These are phyloP conservation scores for Trametopsis cervina DNA, from an alignment of 768 basidiomycete species.

Conservation along the genomic window DNA sequence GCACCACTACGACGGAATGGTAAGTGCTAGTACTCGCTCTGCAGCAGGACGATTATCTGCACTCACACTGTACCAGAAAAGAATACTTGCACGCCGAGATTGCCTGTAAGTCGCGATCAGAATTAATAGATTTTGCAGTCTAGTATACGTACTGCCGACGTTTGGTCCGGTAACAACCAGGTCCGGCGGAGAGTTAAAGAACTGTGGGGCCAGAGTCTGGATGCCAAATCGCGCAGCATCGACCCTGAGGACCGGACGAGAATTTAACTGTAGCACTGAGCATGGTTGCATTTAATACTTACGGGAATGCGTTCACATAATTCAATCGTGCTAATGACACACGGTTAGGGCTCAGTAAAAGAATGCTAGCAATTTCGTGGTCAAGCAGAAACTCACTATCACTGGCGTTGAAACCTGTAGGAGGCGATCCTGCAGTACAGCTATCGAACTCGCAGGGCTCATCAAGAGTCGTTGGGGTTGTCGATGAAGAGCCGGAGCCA, in stretches of 20 bases:
- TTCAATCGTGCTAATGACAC: conserved; percentile 27
- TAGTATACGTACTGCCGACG: conserved; percentile 1
- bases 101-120: conserved; percentile 9
- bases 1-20: conserved; percentile 31
- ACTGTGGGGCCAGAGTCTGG: conserved; percentile 8
- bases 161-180: conserved; percentile 14
- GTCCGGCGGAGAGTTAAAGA: conserved; percentile 5
- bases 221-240: conserved; percentile 7
- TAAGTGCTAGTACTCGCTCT: too few relatives aligned
- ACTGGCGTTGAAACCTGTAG: conserved; percentile 33
- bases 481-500: conserved; percentile 37
- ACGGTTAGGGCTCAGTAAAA: neutral
- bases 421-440: conserved; percentile 35
- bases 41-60: too few relatives aligned
- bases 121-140: neutral
- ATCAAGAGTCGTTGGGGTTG: conserved; percentile 25
- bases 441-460: conserved; percentile 36
- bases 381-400: conserved; percentile 25
- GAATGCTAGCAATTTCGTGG: neutral
- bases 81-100: conserved; percentile 16
- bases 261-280: neutral
- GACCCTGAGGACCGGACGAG: neutral
- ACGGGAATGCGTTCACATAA: conserved; percentile 39
- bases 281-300: conserved; percentile 1
- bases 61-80: conserved; percentile 24